Evolutionary conservation across 2,329 filamentous ascomycete genomes (phyloP), one percentile per base, ranked within the genome.

Genomic region (Venturia pyrina): DNA sequence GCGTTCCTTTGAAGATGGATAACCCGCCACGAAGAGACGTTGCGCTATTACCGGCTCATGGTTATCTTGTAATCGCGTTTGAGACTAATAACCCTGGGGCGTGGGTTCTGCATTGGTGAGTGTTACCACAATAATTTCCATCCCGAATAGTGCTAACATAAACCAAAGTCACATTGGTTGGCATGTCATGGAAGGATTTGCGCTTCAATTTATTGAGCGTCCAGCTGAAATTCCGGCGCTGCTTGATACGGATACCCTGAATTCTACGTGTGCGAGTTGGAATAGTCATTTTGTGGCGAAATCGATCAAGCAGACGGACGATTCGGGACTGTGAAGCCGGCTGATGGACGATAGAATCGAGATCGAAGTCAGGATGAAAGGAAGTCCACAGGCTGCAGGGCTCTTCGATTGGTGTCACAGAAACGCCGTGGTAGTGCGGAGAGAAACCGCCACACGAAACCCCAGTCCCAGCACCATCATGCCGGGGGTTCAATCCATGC

Each of bases 231-330:
- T 62, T 0, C 40, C 37, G 13, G 60, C 21, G 37, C 19, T 61
- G 10, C 24, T 40, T 28, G 64, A 66, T 66, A 21, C 21, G 5
- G 21, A 11, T 1, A 19, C 8, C 7, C 34, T 67, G 32, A 59
- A 37, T 10, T 40, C 57, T 11, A 67, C 65, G 28, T 67, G 66
- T 53, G 40, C 17, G 15, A 37, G 11, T 37, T 67, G 66, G 66
- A 56, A 53, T 28, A 5, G 53, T 6, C 50, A 53, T 37, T 28
- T 24, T 1, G 40, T 10, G 3, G 19, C 43, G 13, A 53, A 62
- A 8, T 53, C 34, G 17, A 48, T 67, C 46, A 67, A 66, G 44
- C 70, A 73, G 68, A 68, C 69, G 46, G 72, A 73, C 60, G 70
- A 59, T 37, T 59, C 53, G 17, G 53, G 53, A 21, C 8, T 59